Evolutionary conservation across 805 yeast genomes (phyloP).

Genomic region (Metschnikowia kofuensis): DNA sequence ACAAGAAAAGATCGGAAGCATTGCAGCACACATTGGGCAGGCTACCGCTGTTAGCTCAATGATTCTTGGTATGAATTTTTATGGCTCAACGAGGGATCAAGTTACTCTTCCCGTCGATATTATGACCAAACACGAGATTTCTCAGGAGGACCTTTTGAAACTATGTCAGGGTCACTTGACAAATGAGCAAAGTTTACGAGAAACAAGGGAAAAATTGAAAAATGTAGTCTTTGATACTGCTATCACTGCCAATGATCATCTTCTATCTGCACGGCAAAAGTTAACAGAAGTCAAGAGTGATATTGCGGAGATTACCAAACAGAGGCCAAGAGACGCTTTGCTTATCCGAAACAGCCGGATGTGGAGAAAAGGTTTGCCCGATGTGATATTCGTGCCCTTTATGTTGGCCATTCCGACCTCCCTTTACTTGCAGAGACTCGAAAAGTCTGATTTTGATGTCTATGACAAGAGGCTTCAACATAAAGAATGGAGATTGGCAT

Average conservation of each 20-base stretch:
- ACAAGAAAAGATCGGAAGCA: conserved; percentile 50
- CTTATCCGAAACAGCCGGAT: conserved; percentile 24
- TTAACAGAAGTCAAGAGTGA: conserved; percentile 37
- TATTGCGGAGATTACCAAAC: conserved; percentile 29
- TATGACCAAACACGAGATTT: conserved; percentile 49
- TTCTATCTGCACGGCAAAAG: conserved; percentile 64
- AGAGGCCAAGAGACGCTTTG: conserved; percentile 22
- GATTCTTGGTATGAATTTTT: conserved; percentile 58
- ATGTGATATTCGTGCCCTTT: conserved; percentile 63
- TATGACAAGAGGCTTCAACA: conserved; percentile 40
- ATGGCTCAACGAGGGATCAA: conserved; percentile 48
- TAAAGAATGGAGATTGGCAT: conserved; percentile 66
- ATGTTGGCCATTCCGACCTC: conserved; percentile 66
- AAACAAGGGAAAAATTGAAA: conserved; percentile 39
- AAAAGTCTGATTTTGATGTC: conserved; percentile 64
- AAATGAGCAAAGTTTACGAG: conserved; percentile 23
- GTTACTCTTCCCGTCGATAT: conserved; percentile 63
- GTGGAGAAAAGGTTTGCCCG: conserved; percentile 54
- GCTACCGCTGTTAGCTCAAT: conserved; percentile 68
- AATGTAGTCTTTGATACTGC: conserved; percentile 69
- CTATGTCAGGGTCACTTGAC: conserved; percentile 41
- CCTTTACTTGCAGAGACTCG: conserved; percentile 58
- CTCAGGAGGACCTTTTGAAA: conserved; percentile 63
- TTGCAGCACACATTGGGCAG: conserved; percentile 80
- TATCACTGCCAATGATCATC: conserved; percentile 75